Evolutionary conservation across 257 asterid genomes (phyloP).

Genomic region (Paulownia fortunei): DNA sequence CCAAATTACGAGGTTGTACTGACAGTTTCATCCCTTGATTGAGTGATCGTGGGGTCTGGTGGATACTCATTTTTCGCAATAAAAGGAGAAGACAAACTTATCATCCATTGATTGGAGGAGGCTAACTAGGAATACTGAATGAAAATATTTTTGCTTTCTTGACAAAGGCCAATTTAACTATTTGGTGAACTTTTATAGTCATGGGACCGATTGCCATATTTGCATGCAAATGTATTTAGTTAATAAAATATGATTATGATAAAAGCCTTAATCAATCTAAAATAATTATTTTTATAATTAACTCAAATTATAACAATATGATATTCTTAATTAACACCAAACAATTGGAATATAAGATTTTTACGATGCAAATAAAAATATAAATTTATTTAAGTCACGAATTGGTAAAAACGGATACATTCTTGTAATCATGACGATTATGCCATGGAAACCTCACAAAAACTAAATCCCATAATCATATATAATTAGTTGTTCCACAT

Average conservation of each 20-base stretch:
- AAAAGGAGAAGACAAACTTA: slow-evolving; percentile 3
- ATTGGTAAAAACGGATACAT: too few relatives aligned
- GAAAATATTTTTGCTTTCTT: too few relatives aligned
- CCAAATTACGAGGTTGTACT: not conserved
- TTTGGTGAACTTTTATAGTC: slow-evolving; percentile 15
- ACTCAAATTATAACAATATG: not conserved
- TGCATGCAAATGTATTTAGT: not conserved
- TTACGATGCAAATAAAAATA: too few relatives aligned
- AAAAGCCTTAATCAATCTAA: not conserved
- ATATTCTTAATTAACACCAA: not conserved
- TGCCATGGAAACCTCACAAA: too few relatives aligned
- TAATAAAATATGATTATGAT: not conserved
- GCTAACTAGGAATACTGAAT: too few relatives aligned
- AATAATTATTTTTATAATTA: not conserved
- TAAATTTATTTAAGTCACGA: too few relatives aligned
- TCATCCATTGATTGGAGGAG: not conserved
- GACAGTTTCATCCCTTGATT: not conserved
- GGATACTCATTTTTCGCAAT: not conserved
- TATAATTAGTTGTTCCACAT: not conserved
- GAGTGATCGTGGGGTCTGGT: not conserved
- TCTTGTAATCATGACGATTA: too few relatives aligned
- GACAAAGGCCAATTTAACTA: slow-evolving; percentile 6
- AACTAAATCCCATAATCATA: not conserved
- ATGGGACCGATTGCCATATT: not conserved
- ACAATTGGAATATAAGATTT: too few relatives aligned